Percentiles rank a stretch among this genome's conserved stretches.
These are phyloP conservation scores for Dichotomocladium elegans DNA, from an alignment of 371 early-diverging fungal genomes.

Conservation along the genomic window DNA sequence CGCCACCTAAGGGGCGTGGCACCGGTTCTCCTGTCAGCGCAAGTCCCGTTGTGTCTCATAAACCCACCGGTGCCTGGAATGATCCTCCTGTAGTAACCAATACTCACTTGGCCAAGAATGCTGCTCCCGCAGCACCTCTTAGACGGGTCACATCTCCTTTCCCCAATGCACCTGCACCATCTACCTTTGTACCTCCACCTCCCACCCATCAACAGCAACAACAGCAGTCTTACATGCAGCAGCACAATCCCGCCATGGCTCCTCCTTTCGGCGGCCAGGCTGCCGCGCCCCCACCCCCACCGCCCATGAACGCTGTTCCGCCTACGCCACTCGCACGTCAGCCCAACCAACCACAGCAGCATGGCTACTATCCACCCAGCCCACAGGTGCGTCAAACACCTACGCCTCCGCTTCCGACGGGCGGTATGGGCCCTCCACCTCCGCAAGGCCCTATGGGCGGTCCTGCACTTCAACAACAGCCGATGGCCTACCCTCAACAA, in stretches of 20 bases:
- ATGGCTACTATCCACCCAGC: neutral
- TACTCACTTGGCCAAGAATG: constrained; percentile 20
- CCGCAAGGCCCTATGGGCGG: neutral
- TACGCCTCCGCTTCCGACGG: constrained; percentile 1
- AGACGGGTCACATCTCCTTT: constrained; percentile 46
- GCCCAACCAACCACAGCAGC: constrained; percentile 5
- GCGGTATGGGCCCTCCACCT: constrained; percentile 1
- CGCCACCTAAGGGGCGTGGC: constrained; percentile 21
- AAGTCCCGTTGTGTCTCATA: constrained; percentile 29
- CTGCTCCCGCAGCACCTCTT: constrained; percentile 17
- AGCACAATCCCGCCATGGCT: constrained; percentile 10
- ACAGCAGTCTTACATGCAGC: constrained; percentile 11
- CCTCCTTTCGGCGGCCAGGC: constrained; percentile 14
- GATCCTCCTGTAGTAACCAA: constrained; percentile 49
- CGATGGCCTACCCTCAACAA: neutral
- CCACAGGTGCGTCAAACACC: neutral
- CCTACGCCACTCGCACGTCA: constrained; percentile 20
- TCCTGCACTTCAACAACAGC: neutral
- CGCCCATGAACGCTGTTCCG: constrained; percentile 34
- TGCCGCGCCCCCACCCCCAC: constrained; percentile 24
- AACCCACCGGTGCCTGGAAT: constrained; percentile 51
- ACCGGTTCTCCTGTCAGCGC: constrained; percentile 27
- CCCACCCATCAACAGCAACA: constrained; percentile 14
- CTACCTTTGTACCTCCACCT: constrained; percentile 24
- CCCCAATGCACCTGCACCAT: constrained; percentile 37